These are phyloP conservation scores for Penicillium sp. DNA, from an alignment of 2,329 filamentous ascomycete genomes.

Conservation along the genomic window DNA sequence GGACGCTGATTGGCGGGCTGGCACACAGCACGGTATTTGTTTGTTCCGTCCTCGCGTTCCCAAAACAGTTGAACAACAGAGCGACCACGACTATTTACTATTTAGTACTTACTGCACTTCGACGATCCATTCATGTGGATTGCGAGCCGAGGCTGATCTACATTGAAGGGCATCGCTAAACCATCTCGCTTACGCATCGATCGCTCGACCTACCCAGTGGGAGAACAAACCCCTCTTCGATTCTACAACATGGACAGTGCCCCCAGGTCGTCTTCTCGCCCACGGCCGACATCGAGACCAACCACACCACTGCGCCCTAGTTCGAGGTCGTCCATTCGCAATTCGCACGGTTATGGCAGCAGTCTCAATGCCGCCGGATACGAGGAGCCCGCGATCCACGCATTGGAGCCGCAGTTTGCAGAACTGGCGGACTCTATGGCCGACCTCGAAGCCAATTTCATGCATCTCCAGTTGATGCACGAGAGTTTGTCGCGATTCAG, in stretches of 20 bases:
- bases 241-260: constrained; percentile 26
- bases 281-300: constrained; percentile 65
- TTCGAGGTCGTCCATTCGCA: constrained; percentile 82
- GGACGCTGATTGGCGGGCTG: neutral
- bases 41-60: neutral
- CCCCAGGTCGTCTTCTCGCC: constrained; percentile 56
- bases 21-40: neutral
- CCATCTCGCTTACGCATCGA: neutral
- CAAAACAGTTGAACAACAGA: neutral
- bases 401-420: constrained; percentile 84
- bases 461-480: constrained; percentile 95
- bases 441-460: constrained; percentile 93
- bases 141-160: neutral
- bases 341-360: constrained; percentile 58
- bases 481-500: constrained; percentile 89
- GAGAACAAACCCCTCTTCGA: neutral
- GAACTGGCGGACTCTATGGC: constrained; percentile 92
- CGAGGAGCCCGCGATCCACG: constrained; percentile 64
- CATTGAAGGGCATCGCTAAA: neutral
- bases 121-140: neutral
- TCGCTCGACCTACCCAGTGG: no score
- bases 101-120: no score
- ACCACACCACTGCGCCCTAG: constrained; percentile 89
- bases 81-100: no score
- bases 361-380: constrained; percentile 30